Evolutionary conservation across 192 early-diverging fungal species (phyloP).

Genomic region (Rhizophagus prolifer): DNA sequence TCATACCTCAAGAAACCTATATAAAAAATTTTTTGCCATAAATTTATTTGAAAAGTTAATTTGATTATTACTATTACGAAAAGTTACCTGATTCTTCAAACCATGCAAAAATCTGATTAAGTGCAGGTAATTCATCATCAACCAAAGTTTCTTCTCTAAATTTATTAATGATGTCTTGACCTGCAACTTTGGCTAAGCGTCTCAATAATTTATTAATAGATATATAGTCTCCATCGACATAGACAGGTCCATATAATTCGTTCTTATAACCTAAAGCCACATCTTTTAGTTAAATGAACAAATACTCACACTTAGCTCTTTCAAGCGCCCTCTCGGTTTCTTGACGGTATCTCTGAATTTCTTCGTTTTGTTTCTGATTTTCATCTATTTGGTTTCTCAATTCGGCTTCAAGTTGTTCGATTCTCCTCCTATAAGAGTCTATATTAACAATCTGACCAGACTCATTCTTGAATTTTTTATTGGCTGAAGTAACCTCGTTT

Average conservation of each 20-base stretch:
- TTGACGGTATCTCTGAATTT: not conserved
- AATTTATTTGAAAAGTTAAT: not conserved
- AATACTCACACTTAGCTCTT: not conserved
- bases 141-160: not conserved
- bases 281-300: no score
- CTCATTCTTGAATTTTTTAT: not conserved
- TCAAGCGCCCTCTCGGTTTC: not conserved
- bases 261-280: not conserved
- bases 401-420: not conserved
- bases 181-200: not conserved
- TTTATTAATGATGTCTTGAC: not conserved
- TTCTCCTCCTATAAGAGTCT: not conserved
- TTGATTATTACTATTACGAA: not conserved
- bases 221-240: not conserved
- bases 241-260: slow-evolving; percentile 2
- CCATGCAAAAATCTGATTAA: not conserved
- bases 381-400: not conserved
- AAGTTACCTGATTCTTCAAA: slow-evolving; percentile 8
- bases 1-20: slow-evolving; percentile 6
- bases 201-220: slow-evolving; percentile 17
- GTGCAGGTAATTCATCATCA: slow-evolving; percentile 1
- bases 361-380: not conserved
- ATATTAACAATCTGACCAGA: not conserved
- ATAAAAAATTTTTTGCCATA: not conserved
- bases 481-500: not conserved